Conservation (phyloP, 1,284 basidiomycete species). For the Limonomyces culmigenus region DNA sequence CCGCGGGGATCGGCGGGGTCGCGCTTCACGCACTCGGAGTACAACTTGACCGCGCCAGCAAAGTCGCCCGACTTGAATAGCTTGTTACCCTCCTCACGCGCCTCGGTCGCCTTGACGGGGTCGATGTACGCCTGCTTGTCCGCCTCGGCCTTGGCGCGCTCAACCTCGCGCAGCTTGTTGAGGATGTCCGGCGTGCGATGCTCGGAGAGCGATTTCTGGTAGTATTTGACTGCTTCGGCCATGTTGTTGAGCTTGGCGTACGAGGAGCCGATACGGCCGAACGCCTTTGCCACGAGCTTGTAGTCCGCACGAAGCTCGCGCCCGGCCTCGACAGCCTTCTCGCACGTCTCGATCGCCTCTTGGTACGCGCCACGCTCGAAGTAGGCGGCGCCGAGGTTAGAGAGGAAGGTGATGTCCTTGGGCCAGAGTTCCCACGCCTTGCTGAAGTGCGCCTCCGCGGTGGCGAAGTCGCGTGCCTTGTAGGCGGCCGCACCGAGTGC, state of each 20-base stretch:
- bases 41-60: constrained; percentile 82
- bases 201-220: constrained; percentile 85
- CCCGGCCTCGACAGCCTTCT: constrained; percentile 92
- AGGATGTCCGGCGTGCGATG: constrained; percentile 92
- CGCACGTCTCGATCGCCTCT: constrained; percentile 81
- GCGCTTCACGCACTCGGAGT: constrained; percentile 94
- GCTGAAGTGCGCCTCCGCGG: constrained; percentile 56
- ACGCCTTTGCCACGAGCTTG: constrained; percentile 74
- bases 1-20: constrained; percentile 81
- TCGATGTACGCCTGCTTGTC: constrained; percentile 81
- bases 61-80: constrained; percentile 89
- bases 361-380: constrained; percentile 90
- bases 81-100: constrained; percentile 84
- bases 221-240: constrained; percentile 73
- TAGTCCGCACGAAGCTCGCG: constrained; percentile 68
- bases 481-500: constrained; percentile 69
- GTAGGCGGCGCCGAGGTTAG: constrained; percentile 81
- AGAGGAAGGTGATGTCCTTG: constrained; percentile 88
- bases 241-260: constrained; percentile 77
- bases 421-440: constrained; percentile 91
- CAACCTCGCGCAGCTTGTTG: constrained; percentile 77
- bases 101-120: constrained; percentile 69
- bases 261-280: constrained; percentile 79
- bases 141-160: constrained; percentile 64
- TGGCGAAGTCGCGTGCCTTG: constrained; percentile 70